phyloP scores from a whole-genome alignment of 108 stramenopile species.

The Conticribra weissflogii region DNA sequence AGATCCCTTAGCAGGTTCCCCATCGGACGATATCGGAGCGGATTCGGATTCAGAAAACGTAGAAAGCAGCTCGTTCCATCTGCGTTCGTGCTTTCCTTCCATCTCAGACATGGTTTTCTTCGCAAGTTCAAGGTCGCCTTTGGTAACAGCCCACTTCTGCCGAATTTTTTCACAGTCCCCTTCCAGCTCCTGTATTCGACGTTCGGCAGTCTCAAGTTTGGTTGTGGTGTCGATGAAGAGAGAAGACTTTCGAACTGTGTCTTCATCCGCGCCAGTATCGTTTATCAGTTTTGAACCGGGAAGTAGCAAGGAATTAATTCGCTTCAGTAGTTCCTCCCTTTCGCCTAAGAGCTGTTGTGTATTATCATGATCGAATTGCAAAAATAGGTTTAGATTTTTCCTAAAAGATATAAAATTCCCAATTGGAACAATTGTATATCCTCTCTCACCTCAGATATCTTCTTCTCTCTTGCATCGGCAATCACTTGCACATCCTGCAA shows the following conservation, averaged over 20 bases:
- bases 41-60: conserved; percentile 45
- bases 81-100: conserved; percentile 66
- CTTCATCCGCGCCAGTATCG: conserved; percentile 35
- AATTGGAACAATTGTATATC: too few species aligned
- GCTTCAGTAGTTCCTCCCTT: conserved; percentile 57
- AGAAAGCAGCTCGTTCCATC: conserved; percentile 70
- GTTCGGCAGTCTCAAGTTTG: conserved; percentile 55
- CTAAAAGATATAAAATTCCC: too few species aligned
- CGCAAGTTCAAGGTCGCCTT: conserved; percentile 67
- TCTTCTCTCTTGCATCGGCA: conserved; percentile 60
- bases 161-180: conserved; percentile 39
- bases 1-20: conserved; percentile 2
- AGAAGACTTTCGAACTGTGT: conserved; percentile 49
- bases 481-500: conserved; percentile 64
- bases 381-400: conserved; percentile 14
- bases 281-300: conserved; percentile 24
- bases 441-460: conserved; percentile 71
- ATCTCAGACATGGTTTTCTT: conserved; percentile 71
- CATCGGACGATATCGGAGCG: conserved; percentile 5
- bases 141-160: conserved; percentile 65
- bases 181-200: conserved; percentile 47
- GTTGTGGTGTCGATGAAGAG: conserved; percentile 52
- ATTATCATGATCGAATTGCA: neutral
- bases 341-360: conserved; percentile 58
- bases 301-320: conserved; percentile 64